These are phyloP conservation scores for Rutstroemia sp. DNA, from an alignment of 2,329 filamentous ascomycete species.

Conservation along the genomic window DNA sequence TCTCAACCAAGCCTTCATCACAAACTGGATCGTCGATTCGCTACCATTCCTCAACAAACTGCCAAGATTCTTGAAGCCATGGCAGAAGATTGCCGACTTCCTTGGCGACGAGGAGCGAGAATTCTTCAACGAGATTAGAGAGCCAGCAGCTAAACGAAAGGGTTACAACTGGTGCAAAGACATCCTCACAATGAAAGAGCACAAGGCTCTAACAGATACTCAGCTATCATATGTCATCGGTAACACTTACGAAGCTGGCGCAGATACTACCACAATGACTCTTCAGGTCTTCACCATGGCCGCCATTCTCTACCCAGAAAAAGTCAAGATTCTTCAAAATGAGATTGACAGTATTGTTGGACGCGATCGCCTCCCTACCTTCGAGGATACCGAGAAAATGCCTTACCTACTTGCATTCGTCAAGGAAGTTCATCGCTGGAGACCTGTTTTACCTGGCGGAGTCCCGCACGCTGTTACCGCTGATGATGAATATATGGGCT, in stretches of 20 bases:
- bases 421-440: constrained; percentile 39
- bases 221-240: constrained; percentile 21
- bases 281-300: constrained; percentile 36
- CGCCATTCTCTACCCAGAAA: constrained; percentile 28
- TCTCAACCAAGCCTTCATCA: constrained; percentile 3
- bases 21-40: constrained; percentile 36
- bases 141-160: neutral
- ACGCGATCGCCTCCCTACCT: neutral
- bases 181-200: neutral
- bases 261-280: constrained; percentile 33
- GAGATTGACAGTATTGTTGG: constrained; percentile 41
- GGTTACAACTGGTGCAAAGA: neutral
- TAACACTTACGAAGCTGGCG: constrained; percentile 40
- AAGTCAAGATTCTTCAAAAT: constrained; percentile 40
- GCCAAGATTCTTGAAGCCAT: constrained; percentile 31
- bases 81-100: constrained; percentile 9
- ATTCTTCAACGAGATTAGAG: neutral
- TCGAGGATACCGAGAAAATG: constrained; percentile 34
- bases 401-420: constrained; percentile 38
- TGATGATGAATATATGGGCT: constrained; percentile 49
- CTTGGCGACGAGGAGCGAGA: neutral
- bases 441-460: constrained; percentile 39
- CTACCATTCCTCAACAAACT: constrained; percentile 33
- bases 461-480: constrained; percentile 46
- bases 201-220: neutral